Evolutionary conservation across 345 rosid species (phyloP).

Genomic region (Cardamine resedifolia): DNA sequence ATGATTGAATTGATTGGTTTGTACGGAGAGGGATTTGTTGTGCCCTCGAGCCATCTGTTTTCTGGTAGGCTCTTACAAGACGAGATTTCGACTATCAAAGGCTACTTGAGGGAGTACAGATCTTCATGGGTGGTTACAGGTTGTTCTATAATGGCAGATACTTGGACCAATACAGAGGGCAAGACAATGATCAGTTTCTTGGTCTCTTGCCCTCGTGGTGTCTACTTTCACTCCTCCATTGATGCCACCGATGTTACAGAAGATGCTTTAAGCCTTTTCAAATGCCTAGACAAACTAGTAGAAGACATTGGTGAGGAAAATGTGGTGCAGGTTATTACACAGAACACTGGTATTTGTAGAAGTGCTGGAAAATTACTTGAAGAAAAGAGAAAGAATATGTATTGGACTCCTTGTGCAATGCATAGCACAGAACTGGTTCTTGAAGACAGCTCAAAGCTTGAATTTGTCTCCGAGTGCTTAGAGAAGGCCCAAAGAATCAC

Average conservation of each 20-base stretch:
- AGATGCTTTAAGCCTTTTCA: slow-evolving; percentile 56
- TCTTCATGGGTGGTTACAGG: slow-evolving; percentile 52
- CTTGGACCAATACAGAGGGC: slow-evolving; percentile 65
- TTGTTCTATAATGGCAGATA: slow-evolving; percentile 62
- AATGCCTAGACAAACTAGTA: slow-evolving; percentile 63
- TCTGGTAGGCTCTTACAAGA: slow-evolving; percentile 55
- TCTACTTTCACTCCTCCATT: slow-evolving; percentile 61
- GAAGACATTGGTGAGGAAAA: slow-evolving; percentile 77
- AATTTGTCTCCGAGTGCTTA: slow-evolving; percentile 60
- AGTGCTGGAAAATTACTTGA: slow-evolving; percentile 80
- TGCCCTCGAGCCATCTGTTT: slow-evolving; percentile 48
- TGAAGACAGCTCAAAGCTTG: slow-evolving; percentile 62
- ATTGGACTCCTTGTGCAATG: slow-evolving; percentile 79
- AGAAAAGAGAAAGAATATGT: slow-evolving; percentile 67
- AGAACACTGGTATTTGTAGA: slow-evolving; percentile 50
- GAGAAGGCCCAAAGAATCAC: slow-evolving; percentile 64
- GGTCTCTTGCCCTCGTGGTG: slow-evolving; percentile 62
- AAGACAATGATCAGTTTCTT: slow-evolving; percentile 56
- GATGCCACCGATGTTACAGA: slow-evolving; percentile 60
- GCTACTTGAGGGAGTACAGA: slow-evolving; percentile 47
- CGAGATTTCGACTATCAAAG: slow-evolving; percentile 49
- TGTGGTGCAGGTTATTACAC: slow-evolving; percentile 70
- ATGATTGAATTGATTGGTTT: slow-evolving; percentile 58
- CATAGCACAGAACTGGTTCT: slow-evolving; percentile 63
- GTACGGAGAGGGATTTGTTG: slow-evolving; percentile 49